Conservation (phyloP, 257 asterid genomes). For the Solanum habrochaites region DNA sequence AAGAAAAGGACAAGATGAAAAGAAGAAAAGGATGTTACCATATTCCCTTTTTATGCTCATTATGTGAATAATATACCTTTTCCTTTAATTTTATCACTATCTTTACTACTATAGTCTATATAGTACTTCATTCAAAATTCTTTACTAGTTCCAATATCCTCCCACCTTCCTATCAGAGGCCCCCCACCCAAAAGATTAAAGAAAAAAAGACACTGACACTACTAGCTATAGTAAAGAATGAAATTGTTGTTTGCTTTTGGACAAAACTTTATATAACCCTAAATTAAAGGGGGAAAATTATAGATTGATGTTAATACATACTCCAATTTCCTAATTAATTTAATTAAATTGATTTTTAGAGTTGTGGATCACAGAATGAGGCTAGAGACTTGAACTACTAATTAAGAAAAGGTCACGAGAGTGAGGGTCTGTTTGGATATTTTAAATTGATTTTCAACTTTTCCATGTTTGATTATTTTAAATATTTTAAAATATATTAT, state of each 20-base stretch:
- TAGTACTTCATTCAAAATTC: neutral
- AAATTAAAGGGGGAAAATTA: neutral
- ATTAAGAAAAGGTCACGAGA: neutral
- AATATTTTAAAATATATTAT: neutral
- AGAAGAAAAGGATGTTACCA: conserved; percentile 14
- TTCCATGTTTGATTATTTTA: neutral
- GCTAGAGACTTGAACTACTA: neutral
- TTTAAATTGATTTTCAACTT: neutral
- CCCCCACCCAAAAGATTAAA: neutral
- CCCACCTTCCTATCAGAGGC: neutral
- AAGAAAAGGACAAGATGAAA: conserved; percentile 16
- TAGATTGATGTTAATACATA: neutral
- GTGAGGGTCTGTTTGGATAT: neutral
- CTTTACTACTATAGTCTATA: neutral
- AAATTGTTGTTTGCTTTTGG: neutral
- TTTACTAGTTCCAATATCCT: neutral
- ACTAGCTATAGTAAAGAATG: neutral
- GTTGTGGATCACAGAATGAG: neutral
- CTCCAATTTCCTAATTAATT: neutral
- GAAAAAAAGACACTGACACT: neutral
- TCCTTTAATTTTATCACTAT: neutral
- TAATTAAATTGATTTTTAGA: neutral
- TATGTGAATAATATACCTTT: neutral
- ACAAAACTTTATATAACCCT: neutral
- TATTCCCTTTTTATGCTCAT: conserved; percentile 6